Conservation (phyloP, 2,329 filamentous ascomycete genomes). For the Colletotrichum eremochloae region DNA sequence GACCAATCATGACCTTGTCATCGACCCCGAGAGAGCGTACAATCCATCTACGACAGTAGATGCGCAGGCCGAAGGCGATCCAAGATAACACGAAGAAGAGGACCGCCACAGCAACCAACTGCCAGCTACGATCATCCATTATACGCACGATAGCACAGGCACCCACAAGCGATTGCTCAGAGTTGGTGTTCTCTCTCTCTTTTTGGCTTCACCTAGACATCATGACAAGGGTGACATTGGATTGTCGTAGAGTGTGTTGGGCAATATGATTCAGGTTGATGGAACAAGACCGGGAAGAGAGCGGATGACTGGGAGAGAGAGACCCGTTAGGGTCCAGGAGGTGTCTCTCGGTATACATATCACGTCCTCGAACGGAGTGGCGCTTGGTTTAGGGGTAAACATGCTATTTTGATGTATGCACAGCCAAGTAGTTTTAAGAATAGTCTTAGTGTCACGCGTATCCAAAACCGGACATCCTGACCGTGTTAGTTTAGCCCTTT, state of each 20-base stretch:
- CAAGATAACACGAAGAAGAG: slow-evolving; percentile 53
- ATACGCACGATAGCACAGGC: slow-evolving; percentile 16
- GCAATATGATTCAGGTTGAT: slow-evolving; percentile 21
- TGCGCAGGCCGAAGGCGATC: slow-evolving; percentile 48
- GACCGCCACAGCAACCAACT: slow-evolving; percentile 47
- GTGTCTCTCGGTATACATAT: slow-evolving; percentile 33
- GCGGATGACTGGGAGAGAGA: background rate
- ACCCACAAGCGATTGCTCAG: slow-evolving; percentile 18
- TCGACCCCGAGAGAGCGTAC: slow-evolving; percentile 51
- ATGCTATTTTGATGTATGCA: slow-evolving; percentile 29
- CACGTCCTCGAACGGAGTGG: slow-evolving; percentile 5
- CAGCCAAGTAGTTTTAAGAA: slow-evolving; percentile 19
- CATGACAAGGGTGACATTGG: slow-evolving; percentile 24
- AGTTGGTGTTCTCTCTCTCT: slow-evolving; percentile 1
- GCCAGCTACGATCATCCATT: slow-evolving; percentile 44
- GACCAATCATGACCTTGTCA: slow-evolving; percentile 51
- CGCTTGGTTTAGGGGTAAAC: slow-evolving; percentile 33
- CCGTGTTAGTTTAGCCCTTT: slow-evolving; percentile 1
- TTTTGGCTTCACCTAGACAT: slow-evolving; percentile 23
- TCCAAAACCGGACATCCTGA: slow-evolving; percentile 10
- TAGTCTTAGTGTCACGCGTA: slow-evolving; percentile 25
- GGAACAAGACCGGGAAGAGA: slow-evolving; percentile 16
- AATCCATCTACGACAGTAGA: slow-evolving; percentile 51
- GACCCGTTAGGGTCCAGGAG: slow-evolving; percentile 32
- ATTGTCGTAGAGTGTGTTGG: slow-evolving; percentile 6